phyloP scores from a whole-genome alignment of 148 eudicot species.

The Silene conica region DNA sequence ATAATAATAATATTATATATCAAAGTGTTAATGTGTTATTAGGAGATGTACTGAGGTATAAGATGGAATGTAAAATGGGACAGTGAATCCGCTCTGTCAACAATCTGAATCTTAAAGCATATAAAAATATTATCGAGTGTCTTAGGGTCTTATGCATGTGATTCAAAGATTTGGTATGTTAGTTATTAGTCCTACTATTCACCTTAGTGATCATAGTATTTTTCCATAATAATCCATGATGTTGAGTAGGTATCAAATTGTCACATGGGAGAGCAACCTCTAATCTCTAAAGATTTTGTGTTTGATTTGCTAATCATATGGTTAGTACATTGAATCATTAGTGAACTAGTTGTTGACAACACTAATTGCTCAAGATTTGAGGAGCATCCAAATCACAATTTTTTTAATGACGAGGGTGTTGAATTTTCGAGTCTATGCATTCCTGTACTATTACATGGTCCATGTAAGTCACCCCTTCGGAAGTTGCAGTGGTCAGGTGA shows the following conservation, averaged over 20 bases:
- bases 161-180: conserved; percentile 16
- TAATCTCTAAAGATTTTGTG: conserved; percentile 23
- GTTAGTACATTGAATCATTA: neutral
- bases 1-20: too few species aligned
- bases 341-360: conserved; percentile 2
- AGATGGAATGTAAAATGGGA: too few species aligned
- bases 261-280: conserved; percentile 17
- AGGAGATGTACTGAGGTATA: too few species aligned
- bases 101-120: too few species aligned
- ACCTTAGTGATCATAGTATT: neutral
- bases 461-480: too few species aligned
- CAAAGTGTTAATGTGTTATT: too few species aligned
- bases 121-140: too few species aligned
- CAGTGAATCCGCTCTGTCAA: too few species aligned
- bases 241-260: conserved; percentile 11
- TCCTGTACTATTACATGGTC: too few species aligned
- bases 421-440: too few species aligned
- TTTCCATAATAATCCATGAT: conserved; percentile 19
- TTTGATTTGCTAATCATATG: conserved; percentile 24
- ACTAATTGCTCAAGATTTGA: neutral
- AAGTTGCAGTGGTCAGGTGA: too few species aligned
- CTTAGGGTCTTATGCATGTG: conserved; percentile 6
- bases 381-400: neutral
- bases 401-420: too few species aligned
- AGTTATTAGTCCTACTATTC: neutral